Percentiles rank a stretch among this genome's conserved stretches.
These are phyloP conservation scores for Aspergillus transmontanensis DNA, from an alignment of 2,329 filamentous ascomycete species.

Conservation along the genomic window DNA sequence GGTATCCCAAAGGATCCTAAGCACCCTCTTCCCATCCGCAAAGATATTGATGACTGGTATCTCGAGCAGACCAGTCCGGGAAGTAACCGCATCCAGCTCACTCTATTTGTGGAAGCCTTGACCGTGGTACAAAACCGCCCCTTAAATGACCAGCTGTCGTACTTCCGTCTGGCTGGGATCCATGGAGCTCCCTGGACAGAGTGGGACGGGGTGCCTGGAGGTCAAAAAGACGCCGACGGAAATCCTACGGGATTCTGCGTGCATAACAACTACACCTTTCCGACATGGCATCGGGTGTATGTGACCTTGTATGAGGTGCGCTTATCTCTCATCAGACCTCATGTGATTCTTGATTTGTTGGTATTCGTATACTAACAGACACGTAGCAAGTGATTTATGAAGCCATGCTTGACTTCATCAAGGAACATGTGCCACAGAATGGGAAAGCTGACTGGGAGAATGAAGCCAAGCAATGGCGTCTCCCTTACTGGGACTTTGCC, in stretches of 20 bases:
- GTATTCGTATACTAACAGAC: neutral
- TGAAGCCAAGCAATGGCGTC: neutral
- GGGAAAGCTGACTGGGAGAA: neutral
- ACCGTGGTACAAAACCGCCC: neutral
- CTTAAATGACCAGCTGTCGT: neutral
- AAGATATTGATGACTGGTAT: too few species aligned
- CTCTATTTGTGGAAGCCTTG: neutral
- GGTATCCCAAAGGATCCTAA: too few species aligned
- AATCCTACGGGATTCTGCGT: constrained; percentile 5
- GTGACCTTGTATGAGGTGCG: constrained; percentile 10
- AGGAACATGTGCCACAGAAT: neutral
- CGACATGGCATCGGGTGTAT: constrained; percentile 13
- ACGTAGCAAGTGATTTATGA: neutral
- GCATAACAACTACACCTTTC: constrained; percentile 7
- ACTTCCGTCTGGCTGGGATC: neutral
- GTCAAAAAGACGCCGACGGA: neutral
- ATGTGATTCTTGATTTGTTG: neutral
- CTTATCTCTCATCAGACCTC: neutral
- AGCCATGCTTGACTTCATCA: neutral
- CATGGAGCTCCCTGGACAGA: neutral
- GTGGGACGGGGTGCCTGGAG: neutral
- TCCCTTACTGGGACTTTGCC: constrained; percentile 4
- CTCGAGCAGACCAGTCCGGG: too few species aligned
- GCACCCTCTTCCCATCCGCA: too few species aligned
- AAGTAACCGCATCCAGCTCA: too few species aligned